phyloP scores from a whole-genome alignment of 2,329 filamentous ascomycete genomes.

The Juglanconis sp. region DNA sequence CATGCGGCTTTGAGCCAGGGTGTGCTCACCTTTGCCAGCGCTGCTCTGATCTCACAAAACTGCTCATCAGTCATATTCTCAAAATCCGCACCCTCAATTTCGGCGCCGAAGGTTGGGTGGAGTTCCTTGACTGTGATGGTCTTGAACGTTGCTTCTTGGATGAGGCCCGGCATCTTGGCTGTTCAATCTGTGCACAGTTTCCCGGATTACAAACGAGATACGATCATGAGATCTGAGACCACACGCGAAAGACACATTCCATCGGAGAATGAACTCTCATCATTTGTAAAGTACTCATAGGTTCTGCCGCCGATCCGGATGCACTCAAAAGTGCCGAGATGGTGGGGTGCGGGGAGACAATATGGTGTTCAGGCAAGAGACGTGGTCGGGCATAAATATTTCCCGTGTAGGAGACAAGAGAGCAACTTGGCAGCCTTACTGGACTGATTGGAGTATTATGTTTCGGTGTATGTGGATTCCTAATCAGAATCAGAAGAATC shows the following conservation, averaged over 20 bases:
- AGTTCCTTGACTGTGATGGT: conserved; percentile 22
- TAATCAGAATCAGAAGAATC: too few relatives aligned
- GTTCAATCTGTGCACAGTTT: background rate
- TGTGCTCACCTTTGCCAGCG: conserved; percentile 31
- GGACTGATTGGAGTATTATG: too few relatives aligned
- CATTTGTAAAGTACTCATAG: background rate
- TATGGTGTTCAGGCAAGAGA: background rate
- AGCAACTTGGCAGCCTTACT: too few relatives aligned
- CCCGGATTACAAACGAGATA: too few relatives aligned
- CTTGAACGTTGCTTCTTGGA: conserved; percentile 25
- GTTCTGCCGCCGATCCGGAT: background rate
- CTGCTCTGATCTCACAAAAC: conserved; percentile 28
- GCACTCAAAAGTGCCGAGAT: conserved; percentile 5
- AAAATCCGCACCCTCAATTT: conserved; percentile 31
- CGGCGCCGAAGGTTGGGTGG: conserved; percentile 26
- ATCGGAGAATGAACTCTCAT: background rate
- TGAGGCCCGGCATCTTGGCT: conserved; percentile 27
- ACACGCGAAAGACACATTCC: too few relatives aligned
- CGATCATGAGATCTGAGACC: too few relatives aligned
- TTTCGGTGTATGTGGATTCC: too few relatives aligned
- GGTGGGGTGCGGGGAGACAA: conserved; percentile 10
- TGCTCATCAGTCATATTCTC: conserved; percentile 30
- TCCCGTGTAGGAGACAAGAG: too few relatives aligned
- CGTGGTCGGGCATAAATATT: background rate
- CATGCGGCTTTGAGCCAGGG: background rate